A percentile compares a stretch with the other conserved stretches of the same genome.
Conservation (phyloP, 2,329 filamentous ascomycete genomes). For the Hirsutella rhossiliensis region DNA sequence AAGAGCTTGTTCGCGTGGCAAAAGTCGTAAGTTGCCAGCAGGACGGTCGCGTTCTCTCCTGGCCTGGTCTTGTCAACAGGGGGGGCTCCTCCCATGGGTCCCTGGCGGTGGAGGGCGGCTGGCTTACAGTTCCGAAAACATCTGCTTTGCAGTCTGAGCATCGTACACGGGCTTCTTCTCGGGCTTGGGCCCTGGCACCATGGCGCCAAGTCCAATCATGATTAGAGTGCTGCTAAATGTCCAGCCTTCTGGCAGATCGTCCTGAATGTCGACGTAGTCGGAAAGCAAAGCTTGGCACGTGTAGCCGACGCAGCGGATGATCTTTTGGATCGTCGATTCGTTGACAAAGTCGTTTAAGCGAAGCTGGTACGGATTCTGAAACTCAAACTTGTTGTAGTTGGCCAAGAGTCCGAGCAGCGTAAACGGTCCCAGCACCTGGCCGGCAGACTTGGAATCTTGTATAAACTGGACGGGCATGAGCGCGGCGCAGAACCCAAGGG, state of each 20-base stretch:
- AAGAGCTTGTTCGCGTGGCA: conserved; percentile 91
- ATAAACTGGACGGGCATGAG: conserved; percentile 46
- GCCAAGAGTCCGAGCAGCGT: conserved; percentile 74
- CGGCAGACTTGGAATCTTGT: conserved; percentile 59
- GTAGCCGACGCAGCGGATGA: conserved; percentile 63
- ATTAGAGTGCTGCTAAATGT: conserved; percentile 66
- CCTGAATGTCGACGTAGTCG: conserved; percentile 74
- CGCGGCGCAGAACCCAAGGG: background rate
- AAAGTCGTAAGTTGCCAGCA: conserved; percentile 88
- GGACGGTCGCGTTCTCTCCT: conserved; percentile 61
- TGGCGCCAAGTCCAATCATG: conserved; percentile 71
- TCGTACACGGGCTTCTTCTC: conserved; percentile 48
- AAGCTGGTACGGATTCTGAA: conserved; percentile 89
- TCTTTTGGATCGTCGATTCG: conserved; percentile 71
- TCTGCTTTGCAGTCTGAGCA: conserved; percentile 67
- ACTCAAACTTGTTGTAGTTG: conserved; percentile 99
- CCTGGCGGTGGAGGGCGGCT: background rate
- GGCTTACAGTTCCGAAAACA: conserved; percentile 68
- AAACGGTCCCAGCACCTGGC: conserved; percentile 60
- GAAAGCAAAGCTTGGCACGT: conserved; percentile 57
- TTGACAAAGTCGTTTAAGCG: conserved; percentile 94
- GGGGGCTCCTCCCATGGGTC: background rate
- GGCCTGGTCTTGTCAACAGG: conserved; percentile 41
- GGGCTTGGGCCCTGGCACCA: conserved; percentile 57
- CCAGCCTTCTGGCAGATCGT: conserved; percentile 87